A percentile compares a stretch with the other conserved stretches of the same genome.
These are phyloP conservation scores for Toxoplasma gondii DNA, from an alignment of 169 alveolate genomes.

Conservation along the genomic window DNA sequence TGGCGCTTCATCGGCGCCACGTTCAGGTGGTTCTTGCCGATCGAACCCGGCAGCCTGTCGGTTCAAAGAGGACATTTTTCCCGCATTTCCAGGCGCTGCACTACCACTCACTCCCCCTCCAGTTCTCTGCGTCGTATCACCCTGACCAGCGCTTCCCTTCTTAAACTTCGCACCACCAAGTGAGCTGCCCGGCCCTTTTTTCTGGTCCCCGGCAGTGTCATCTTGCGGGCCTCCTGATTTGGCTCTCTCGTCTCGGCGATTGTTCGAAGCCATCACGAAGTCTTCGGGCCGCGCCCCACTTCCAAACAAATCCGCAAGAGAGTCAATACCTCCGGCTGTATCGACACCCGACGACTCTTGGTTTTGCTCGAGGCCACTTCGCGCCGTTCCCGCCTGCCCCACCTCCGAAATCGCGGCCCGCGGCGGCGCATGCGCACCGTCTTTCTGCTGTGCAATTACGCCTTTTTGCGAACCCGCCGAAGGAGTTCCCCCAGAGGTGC, in stretches of 20 bases:
- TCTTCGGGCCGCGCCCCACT: background rate
- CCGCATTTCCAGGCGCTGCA: background rate
- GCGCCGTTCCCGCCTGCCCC: background rate
- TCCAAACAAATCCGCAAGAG: slow-evolving; percentile 15
- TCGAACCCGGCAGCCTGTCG: background rate
- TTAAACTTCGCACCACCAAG: background rate
- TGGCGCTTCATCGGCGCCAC: background rate
- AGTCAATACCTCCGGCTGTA: background rate
- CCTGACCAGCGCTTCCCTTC: background rate
- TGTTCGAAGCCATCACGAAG: background rate
- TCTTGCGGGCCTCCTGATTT: background rate
- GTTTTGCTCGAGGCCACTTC: background rate
- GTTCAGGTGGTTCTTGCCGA: background rate
- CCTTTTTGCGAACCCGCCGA: background rate
- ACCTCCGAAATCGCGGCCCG: background rate
- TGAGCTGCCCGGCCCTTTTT: background rate
- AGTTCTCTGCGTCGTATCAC: background rate
- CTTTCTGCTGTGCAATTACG: background rate
- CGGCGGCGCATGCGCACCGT: background rate
- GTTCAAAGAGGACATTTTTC: background rate
- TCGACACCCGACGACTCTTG: background rate
- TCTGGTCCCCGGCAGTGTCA: background rate
- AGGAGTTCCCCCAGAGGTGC: background rate
- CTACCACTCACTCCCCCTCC: background rate
- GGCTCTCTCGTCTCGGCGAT: background rate